A percentile compares a stretch with the other conserved stretches of the same genome.
phyloP scores from a whole-genome alignment of 2,329 filamentous ascomycete genomes.

The Tolypocladium cylindrosporum region DNA sequence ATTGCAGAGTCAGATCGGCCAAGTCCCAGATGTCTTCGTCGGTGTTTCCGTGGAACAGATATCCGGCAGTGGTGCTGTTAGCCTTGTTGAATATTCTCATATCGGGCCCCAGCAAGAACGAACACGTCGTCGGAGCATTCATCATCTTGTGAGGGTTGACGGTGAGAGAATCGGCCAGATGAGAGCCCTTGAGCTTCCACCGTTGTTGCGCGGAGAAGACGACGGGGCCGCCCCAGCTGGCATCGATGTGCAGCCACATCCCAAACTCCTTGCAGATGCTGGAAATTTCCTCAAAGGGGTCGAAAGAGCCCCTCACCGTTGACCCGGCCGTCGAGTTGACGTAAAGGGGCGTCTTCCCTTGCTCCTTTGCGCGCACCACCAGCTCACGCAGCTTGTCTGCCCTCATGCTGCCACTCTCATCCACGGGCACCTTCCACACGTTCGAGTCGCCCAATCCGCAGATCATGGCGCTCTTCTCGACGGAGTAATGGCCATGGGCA shows the following conservation, averaged over 20 bases:
- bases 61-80: slow-evolving; percentile 80
- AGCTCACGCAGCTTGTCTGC: slow-evolving; percentile 52
- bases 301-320: slow-evolving; percentile 83
- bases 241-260: slow-evolving; percentile 91
- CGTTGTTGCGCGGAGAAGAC: slow-evolving; percentile 61
- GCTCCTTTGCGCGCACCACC: slow-evolving; percentile 48
- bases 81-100: slow-evolving; percentile 67
- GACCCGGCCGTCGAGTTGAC: slow-evolving; percentile 94
- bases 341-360: slow-evolving; percentile 78
- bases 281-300: slow-evolving; percentile 64
- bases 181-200: slow-evolving; percentile 56
- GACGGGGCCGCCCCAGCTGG: slow-evolving; percentile 78
- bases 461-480: slow-evolving; percentile 90
- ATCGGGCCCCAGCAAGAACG: slow-evolving; percentile 74
- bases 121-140: slow-evolving; percentile 81
- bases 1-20: slow-evolving; percentile 87
- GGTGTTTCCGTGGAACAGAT: slow-evolving; percentile 61
- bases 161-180: slow-evolving; percentile 71
- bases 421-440: slow-evolving; percentile 67
- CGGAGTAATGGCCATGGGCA: slow-evolving; percentile 83
- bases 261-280: slow-evolving; percentile 59
- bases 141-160: slow-evolving; percentile 98
- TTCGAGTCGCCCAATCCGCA: slow-evolving; percentile 69
- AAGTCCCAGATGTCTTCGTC: slow-evolving; percentile 69
- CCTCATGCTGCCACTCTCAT: slow-evolving; percentile 62